Evolutionary conservation across 2,329 filamentous ascomycete species (phyloP).

Genomic region (Pestalotiopsis sp.): DNA sequence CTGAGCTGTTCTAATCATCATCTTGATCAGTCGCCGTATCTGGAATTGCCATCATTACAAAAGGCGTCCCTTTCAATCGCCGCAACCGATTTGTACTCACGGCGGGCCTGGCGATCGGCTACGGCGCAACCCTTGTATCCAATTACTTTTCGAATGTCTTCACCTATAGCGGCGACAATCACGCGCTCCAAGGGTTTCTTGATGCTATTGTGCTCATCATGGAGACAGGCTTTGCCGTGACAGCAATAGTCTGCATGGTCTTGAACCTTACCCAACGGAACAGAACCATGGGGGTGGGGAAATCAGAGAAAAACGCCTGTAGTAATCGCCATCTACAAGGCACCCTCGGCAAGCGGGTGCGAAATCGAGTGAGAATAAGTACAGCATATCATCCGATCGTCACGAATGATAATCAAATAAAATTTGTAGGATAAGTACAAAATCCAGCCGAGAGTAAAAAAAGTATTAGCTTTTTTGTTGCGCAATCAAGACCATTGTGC

Average conservation of each 20-base stretch:
- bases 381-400: too few species aligned
- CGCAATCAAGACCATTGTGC: too few species aligned
- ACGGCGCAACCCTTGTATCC: conserved; percentile 68
- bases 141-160: conserved; percentile 74
- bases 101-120: conserved; percentile 72
- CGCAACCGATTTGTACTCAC: conserved; percentile 84
- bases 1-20: not conserved
- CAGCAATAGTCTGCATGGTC: conserved; percentile 72
- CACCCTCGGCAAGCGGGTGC: not conserved
- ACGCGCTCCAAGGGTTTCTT: conserved; percentile 70
- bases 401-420: too few species aligned
- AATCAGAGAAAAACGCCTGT: not conserved
- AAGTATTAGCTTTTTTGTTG: too few species aligned
- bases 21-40: conserved; percentile 64
- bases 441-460: too few species aligned
- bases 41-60: conserved; percentile 75
- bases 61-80: conserved; percentile 72
- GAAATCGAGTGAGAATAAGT: too few species aligned
- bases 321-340: not conserved
- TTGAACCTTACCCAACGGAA: conserved; percentile 62
- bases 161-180: conserved; percentile 71
- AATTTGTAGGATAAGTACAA: too few species aligned
- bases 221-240: conserved; percentile 76
- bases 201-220: conserved; percentile 75
- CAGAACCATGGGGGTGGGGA: not conserved